Conservation (phyloP, 371 early-diverging fungal species). For the Mitosporidium daphniae region DNA sequence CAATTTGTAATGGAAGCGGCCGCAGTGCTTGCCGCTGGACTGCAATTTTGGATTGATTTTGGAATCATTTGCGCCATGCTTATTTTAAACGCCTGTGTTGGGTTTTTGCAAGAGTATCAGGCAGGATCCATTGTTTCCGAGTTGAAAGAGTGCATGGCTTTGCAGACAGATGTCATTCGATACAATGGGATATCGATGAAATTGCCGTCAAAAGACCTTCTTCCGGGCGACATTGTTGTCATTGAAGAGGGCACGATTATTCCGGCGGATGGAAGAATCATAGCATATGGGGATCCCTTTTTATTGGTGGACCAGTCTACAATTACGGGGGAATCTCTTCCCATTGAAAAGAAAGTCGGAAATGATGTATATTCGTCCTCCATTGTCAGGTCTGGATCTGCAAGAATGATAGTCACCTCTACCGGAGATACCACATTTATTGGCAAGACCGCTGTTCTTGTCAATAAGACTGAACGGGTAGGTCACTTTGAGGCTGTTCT, state of each 20-base stretch:
- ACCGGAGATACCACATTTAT: slow-evolving; percentile 17
- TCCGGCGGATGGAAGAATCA: slow-evolving; percentile 8
- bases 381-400: slow-evolving; percentile 5
- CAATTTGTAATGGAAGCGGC: slow-evolving; percentile 43
- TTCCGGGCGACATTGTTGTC: slow-evolving; percentile 16
- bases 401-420: slow-evolving; percentile 5
- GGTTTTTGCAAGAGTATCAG: slow-evolving; percentile 33
- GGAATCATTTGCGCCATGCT: slow-evolving; percentile 38
- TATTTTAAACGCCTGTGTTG: slow-evolving; percentile 47
- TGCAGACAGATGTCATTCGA: slow-evolving; percentile 33
- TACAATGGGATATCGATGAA: slow-evolving; percentile 30
- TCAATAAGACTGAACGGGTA: slow-evolving; percentile 31
- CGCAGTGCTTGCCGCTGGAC: slow-evolving; percentile 13
- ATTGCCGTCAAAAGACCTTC: slow-evolving; percentile 30
- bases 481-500: slow-evolving; percentile 59
- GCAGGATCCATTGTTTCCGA: slow-evolving; percentile 60
- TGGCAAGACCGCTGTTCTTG: slow-evolving; percentile 52
- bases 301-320: slow-evolving; percentile 9
- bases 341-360: slow-evolving; percentile 3
- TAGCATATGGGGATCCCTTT: too few species aligned
- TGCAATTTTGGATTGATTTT: slow-evolving; percentile 40
- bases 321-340: slow-evolving; percentile 9
- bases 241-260: slow-evolving; percentile 6
- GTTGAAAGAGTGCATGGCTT: slow-evolving; percentile 43
- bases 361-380: too few species aligned